Percentiles rank a stretch among this genome's conserved stretches.
Conservation (phyloP, 495 filamentous ascomycete genomes). For the Lasiosphaeria ovina region DNA sequence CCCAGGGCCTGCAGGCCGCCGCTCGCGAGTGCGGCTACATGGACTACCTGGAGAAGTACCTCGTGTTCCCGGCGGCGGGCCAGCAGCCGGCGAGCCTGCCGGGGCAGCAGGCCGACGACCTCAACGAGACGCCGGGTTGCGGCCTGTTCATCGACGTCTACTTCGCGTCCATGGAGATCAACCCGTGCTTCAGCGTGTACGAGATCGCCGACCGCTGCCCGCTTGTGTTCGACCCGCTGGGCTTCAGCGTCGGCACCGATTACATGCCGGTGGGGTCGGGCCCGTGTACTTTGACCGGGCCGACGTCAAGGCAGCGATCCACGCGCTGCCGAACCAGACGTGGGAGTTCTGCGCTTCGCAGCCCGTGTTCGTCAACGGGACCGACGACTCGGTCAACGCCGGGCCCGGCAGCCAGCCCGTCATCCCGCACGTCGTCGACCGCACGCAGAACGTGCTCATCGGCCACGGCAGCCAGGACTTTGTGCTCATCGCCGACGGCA, state of each 20-base stretch:
- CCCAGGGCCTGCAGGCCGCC: slow-evolving; percentile 54
- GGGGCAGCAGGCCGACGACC: slow-evolving; percentile 18
- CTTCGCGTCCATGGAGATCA: slow-evolving; percentile 56
- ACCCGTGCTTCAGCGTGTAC: slow-evolving; percentile 83
- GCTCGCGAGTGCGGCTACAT: slow-evolving; percentile 68
- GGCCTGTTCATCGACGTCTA: slow-evolving; percentile 57
- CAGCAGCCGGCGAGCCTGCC: slow-evolving; percentile 50
- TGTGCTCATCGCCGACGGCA: slow-evolving; percentile 64
- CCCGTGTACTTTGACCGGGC: slow-evolving; percentile 74
- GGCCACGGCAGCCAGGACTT: slow-evolving; percentile 65
- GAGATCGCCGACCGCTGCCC: slow-evolving; percentile 76
- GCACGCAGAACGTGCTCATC: slow-evolving; percentile 67
- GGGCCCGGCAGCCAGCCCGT: slow-evolving; percentile 54
- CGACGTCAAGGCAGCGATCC: slow-evolving; percentile 71
- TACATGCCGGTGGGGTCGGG: slow-evolving; percentile 53
- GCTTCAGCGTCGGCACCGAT: slow-evolving; percentile 59
- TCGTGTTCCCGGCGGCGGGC: slow-evolving; percentile 67
- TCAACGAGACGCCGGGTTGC: slow-evolving; percentile 48
- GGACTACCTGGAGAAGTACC: slow-evolving; percentile 59
- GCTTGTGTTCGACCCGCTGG: slow-evolving; percentile 69
- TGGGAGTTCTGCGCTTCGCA: slow-evolving; percentile 61
- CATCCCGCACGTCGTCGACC: slow-evolving; percentile 70
- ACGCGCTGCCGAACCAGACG: slow-evolving; percentile 56
- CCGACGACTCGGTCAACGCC: slow-evolving; percentile 47
- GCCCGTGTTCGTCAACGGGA: slow-evolving; percentile 57